phyloP scores from a whole-genome alignment of 2,329 filamentous ascomycete species.

The Cladosporium sphaerospermum region DNA sequence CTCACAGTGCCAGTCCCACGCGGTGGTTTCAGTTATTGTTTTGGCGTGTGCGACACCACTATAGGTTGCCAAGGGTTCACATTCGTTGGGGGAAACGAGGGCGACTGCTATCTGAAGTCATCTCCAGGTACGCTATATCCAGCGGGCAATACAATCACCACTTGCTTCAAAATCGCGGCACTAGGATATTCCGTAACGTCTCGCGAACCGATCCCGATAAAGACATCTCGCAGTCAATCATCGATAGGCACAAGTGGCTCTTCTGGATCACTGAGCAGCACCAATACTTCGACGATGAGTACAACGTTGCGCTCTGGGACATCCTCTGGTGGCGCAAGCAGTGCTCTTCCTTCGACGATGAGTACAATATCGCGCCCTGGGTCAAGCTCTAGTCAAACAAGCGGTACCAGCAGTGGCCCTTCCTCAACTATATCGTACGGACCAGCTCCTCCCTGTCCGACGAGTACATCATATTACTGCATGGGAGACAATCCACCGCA shows the following conservation, averaged over 20 bases:
- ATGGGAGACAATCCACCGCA: constrained; percentile 5
- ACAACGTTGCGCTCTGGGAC: too few species aligned
- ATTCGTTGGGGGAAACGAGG: constrained; percentile 8
- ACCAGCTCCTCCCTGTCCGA: constrained; percentile 11
- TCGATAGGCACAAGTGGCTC: too few species aligned
- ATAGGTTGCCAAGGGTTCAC: constrained; percentile 12
- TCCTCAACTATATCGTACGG: constrained; percentile 12
- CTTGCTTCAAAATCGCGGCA: constrained; percentile 2
- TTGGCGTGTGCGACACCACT: constrained; percentile 10
- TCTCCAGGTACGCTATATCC: neutral
- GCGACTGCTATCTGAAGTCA: constrained; percentile 16
- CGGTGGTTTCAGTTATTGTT: constrained; percentile 13
- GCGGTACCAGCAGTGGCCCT: neutral
- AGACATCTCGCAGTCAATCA: too few species aligned
- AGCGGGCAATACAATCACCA: neutral
- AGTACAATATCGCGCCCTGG: too few species aligned
- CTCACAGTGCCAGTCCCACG: neutral
- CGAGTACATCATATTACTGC: constrained; percentile 6
- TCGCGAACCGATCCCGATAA: neutral
- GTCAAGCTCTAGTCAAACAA: neutral
- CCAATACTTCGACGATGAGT: too few species aligned
- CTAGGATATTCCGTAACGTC: constrained; percentile 1
- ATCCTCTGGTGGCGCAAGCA: neutral
- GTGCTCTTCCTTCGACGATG: too few species aligned
- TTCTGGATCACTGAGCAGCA: too few species aligned